A percentile compares a stretch with the other conserved stretches of the same genome.
Conservation (phyloP, 371 early-diverging fungal genomes). For the Actinomortierella wolfii region DNA sequence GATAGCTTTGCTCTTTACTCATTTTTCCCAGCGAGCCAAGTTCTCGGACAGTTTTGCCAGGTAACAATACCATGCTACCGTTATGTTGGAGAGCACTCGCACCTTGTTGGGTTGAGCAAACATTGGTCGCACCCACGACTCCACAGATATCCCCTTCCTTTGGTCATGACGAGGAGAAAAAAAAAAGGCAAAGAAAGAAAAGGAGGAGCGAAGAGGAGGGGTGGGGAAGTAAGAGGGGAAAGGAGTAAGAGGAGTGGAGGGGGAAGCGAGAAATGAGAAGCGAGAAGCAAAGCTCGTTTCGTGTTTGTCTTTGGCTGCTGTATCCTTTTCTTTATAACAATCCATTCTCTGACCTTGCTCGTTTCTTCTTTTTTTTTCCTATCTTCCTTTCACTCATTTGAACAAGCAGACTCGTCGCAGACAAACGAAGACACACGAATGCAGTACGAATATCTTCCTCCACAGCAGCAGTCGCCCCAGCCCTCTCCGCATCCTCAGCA, state of each 20-base stretch:
- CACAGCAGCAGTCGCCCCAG: conserved; percentile 17
- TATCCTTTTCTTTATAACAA: background rate
- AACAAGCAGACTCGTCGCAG: background rate
- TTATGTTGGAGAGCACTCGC: too few relatives aligned
- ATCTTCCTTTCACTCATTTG: background rate
- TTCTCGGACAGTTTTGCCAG: background rate
- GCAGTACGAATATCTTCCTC: conserved; percentile 36
- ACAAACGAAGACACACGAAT: conserved; percentile 10
- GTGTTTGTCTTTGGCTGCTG: background rate
- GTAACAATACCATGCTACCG: background rate
- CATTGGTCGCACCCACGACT: background rate
- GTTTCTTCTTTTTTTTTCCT: background rate
- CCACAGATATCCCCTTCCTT: background rate
- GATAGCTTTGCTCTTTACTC: background rate
- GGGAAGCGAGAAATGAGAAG: too few relatives aligned
- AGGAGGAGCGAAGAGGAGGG: background rate
- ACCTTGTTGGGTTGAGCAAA: background rate
- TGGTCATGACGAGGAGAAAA: background rate
- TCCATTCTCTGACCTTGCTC: background rate
- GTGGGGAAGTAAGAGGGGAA: too few relatives aligned
- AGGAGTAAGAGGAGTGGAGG: too few relatives aligned
- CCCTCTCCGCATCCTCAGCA: conserved; percentile 15
- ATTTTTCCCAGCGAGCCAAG: background rate
- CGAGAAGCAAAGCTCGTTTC: too few relatives aligned
- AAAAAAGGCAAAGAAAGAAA: background rate